Percentiles rank a stretch among this genome's conserved stretches.
These are phyloP conservation scores for Plectosphaerella plurivora DNA, from an alignment of 2,329 filamentous ascomycete species.

Conservation along the genomic window DNA sequence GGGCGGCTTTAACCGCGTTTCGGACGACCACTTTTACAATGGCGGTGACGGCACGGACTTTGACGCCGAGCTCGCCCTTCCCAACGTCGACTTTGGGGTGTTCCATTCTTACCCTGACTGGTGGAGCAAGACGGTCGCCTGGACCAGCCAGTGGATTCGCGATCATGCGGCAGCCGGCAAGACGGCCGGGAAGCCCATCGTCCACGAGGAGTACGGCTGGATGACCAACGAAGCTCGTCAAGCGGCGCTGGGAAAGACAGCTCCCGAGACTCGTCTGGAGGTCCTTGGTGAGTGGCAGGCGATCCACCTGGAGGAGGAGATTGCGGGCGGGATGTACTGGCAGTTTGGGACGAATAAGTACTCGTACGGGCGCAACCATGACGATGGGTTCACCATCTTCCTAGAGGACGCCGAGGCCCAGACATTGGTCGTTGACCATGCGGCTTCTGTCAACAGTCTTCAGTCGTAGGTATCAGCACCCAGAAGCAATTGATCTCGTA, in stretches of 20 bases:
- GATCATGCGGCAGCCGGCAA: slow-evolving; percentile 43
- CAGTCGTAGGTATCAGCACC: too few relatives aligned
- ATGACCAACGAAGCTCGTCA: slow-evolving; percentile 42
- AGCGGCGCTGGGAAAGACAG: slow-evolving; percentile 35
- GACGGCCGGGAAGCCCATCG: slow-evolving; percentile 43
- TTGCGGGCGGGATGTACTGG: slow-evolving; percentile 49
- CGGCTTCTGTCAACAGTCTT: slow-evolving; percentile 27
- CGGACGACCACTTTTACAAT: slow-evolving; percentile 39
- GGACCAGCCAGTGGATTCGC: slow-evolving; percentile 50
- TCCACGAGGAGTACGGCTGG: slow-evolving; percentile 54
- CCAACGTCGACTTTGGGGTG: slow-evolving; percentile 47
- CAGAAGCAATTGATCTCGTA: too few relatives aligned
- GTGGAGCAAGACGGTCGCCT: slow-evolving; percentile 47
- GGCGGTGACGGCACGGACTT: slow-evolving; percentile 49
- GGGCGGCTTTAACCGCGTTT: slow-evolving; percentile 47
- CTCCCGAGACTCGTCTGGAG: slow-evolving; percentile 36
- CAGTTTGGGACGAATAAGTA: slow-evolving; percentile 48
- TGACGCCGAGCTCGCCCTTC: slow-evolving; percentile 41
- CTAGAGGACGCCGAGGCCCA: slow-evolving; percentile 44
- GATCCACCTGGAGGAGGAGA: slow-evolving; percentile 38
- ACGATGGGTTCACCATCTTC: slow-evolving; percentile 55
- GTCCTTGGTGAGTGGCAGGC: slow-evolving; percentile 46
- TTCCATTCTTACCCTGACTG: slow-evolving; percentile 54
- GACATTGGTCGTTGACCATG: slow-evolving; percentile 38
- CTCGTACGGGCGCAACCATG: slow-evolving; percentile 44